Conservation (phyloP, 2,329 filamentous ascomycete species). For the Dactylonectria estremocensis region DNA sequence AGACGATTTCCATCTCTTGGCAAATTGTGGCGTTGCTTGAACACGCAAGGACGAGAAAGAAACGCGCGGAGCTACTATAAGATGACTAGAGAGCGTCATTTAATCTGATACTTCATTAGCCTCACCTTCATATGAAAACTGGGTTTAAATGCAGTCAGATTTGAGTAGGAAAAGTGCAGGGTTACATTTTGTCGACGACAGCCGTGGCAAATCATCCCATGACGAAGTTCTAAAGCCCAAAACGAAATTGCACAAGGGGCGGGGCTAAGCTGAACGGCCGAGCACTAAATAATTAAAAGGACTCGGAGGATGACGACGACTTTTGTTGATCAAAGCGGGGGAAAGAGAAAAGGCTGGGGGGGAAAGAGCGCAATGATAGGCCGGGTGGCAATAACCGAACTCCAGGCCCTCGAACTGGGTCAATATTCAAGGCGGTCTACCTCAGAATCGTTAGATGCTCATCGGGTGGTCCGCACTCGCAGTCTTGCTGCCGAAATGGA, state of each 20-base stretch:
- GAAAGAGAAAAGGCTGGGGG: not conserved
- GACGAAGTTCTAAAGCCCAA: not conserved
- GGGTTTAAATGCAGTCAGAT: not conserved
- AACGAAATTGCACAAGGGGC: not conserved
- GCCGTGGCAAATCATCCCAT: not conserved
- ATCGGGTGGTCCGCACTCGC: slow-evolving; percentile 22
- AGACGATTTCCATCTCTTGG: not conserved
- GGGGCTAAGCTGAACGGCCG: not conserved
- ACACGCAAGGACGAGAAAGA: not conserved
- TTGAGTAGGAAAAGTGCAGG: not conserved
- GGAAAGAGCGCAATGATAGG: slow-evolving; percentile 8
- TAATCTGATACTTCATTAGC: too few species aligned
- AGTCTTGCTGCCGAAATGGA: slow-evolving; percentile 12
- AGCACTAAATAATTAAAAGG: slow-evolving; percentile 8
- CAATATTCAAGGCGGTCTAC: not conserved
- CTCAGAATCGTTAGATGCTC: not conserved
- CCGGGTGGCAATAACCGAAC: slow-evolving; percentile 9
- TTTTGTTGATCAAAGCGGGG: slow-evolving; percentile 10
- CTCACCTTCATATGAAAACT: not conserved
- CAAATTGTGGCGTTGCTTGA: not conserved
- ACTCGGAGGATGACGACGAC: slow-evolving; percentile 28
- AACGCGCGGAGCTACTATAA: too few species aligned
- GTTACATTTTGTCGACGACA: not conserved
- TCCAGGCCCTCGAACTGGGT: not conserved
- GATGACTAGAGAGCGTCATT: too few species aligned